Evolutionary conservation across 768 basidiomycete genomes (phyloP), one percentile per base, ranked within the genome.

Genomic region (Mycena venus): DNA sequence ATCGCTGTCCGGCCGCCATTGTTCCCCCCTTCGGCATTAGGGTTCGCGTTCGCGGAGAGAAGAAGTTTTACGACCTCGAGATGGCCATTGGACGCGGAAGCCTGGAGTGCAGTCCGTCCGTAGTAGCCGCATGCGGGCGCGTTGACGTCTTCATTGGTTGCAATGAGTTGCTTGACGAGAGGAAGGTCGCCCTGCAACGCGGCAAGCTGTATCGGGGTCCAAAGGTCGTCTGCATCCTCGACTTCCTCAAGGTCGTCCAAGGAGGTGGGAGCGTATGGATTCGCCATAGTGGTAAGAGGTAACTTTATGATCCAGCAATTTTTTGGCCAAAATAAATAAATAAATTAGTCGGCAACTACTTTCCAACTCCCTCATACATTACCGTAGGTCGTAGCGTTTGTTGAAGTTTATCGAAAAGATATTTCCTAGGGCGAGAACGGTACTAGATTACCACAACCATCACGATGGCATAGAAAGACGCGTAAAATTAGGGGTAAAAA

Each of bases 181-280:
- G 53, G 9, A 15, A 73, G 55, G 49, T 76, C 71, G 34, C 75
- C 75, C 17, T 76, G 23, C 1, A 69, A 63, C 2, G 75, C 61
- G 9, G 71, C 75, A 49, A 76, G 62, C 55, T 76, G 75, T 15
- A 76, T 66, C 2, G 70, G 71, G 6, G 75, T 76, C 75, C 75
- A 76, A 7, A 36, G 67, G 59, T 76, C 75, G 63, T 76, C 62
- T 31, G 40, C 66, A 32, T 76, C 71, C 21, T 76, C 75, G 9
- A 31, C 47, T 42, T 73, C 68, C 12, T 27, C 25, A 12, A 51
- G 49, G 21, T 72, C 74, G 27, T 71, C 69, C n/a, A 75, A 44
- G 12, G 63, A 42, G 14, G 36, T 32, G 0, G 74, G 74, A 9
- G 70, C 70, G 11, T 32, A 75, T 17, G 66, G 60, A n/a, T 75